These are phyloP conservation scores for Neurospora sp. DNA, from an alignment of 2,329 filamentous ascomycete genomes.

Conservation along the genomic window DNA sequence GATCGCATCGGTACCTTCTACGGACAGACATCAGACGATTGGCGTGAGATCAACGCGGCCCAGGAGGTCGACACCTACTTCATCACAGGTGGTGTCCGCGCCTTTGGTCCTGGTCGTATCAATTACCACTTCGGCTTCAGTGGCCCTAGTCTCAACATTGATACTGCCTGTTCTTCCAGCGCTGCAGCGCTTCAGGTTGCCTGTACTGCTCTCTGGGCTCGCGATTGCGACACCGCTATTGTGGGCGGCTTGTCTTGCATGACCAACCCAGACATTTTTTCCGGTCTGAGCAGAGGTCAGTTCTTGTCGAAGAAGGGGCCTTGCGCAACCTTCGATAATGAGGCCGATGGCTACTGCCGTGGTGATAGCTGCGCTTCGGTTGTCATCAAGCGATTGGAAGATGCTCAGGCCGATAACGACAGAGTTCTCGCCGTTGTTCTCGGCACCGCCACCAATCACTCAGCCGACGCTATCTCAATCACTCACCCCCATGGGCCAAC, in stretches of 20 bases:
- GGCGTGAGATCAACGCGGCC: conserved; percentile 63
- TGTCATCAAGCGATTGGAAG: conserved; percentile 69
- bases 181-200: conserved; percentile 61
- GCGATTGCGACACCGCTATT: conserved; percentile 72
- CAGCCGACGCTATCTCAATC: conserved; percentile 70
- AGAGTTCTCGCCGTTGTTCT: conserved; percentile 66
- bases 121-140: conserved; percentile 71
- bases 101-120: conserved; percentile 46
- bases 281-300: conserved; percentile 64
- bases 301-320: conserved; percentile 68
- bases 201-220: conserved; percentile 63
- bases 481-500: conserved; percentile 72
- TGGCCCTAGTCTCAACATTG: conserved; percentile 61
- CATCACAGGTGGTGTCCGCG: conserved; percentile 33
- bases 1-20: conserved; percentile 62
- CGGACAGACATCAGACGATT: conserved; percentile 67
- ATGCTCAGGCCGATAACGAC: conserved; percentile 69
- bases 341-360: conserved; percentile 74
- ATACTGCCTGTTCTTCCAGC: conserved; percentile 71
- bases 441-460: conserved; percentile 70
- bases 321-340: conserved; percentile 74
- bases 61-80: conserved; percentile 56
- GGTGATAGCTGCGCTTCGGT: conserved; percentile 66
- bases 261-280: conserved; percentile 73
- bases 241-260: conserved; percentile 70